These are phyloP conservation scores for Cladosporium colombiae DNA, from an alignment of 2,329 filamentous ascomycete species.

Conservation along the genomic window DNA sequence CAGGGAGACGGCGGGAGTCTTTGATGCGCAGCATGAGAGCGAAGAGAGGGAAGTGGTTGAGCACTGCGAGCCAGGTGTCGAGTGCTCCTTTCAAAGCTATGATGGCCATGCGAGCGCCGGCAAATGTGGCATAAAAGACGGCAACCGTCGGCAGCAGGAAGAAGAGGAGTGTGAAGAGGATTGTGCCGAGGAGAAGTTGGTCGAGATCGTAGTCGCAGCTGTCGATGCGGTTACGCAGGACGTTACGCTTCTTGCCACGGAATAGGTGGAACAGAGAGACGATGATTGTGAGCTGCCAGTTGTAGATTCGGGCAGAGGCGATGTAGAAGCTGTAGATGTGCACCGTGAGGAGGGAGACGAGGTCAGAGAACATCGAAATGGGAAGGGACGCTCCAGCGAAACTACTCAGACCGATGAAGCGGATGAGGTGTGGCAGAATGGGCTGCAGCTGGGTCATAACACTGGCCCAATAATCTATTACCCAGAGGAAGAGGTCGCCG, in stretches of 20 bases:
- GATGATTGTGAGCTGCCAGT: conserved; percentile 97
- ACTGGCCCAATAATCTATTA: conserved; percentile 94
- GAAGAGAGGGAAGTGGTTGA: conserved; percentile 98
- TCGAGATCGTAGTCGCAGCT: conserved; percentile 98
- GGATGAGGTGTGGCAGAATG: conserved; percentile 80
- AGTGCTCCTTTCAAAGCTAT: conserved; percentile 89
- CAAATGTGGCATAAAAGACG: conserved; percentile 97
- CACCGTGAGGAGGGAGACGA: conserved; percentile 85
- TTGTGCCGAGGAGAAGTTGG: conserved; percentile 92
- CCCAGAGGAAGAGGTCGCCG: conserved; percentile 94
- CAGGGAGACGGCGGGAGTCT: conserved; percentile 84
- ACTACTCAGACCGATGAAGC: conserved; percentile 89
- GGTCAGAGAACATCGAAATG: conserved; percentile 90
- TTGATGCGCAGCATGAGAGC: conserved; percentile 95
- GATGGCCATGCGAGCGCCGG: conserved; percentile 89
- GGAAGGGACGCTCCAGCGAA: conserved; percentile 97
- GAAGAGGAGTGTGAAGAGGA: conserved; percentile 91
- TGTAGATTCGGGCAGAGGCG: conserved; percentile 92
- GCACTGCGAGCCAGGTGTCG: conserved; percentile 86
- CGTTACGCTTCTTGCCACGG: conserved; percentile 95
- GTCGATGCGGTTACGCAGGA: conserved; percentile 94
- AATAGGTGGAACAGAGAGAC: conserved; percentile 98
- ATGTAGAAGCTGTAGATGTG: conserved; percentile 99
- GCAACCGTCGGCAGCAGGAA: conserved; percentile 93
- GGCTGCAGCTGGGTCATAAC: conserved; percentile 78